Evolutionary conservation across 441 rosid genomes (phyloP), one percentile per base, ranked within the genome.

Genomic region (Populus trichocarpa): DNA sequence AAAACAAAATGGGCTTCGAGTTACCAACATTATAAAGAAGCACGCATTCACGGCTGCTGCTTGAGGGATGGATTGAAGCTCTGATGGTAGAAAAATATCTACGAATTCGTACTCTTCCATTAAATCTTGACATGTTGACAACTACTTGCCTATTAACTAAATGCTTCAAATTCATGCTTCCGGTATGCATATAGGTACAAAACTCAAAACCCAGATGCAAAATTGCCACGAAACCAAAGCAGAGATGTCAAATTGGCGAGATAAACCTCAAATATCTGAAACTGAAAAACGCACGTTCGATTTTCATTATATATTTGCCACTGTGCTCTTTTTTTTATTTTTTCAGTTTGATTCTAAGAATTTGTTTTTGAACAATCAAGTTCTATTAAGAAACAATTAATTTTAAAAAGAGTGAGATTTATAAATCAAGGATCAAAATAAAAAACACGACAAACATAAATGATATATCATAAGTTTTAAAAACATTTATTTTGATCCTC

Each of bases 61-160:
- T 50, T 18, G 81, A 78, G 78, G 70, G 74, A 36, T 81, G 72
- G 28, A 75, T 26, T 14, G 85, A 68, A 4, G 80, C 72, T 68
- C 80, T 40, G 72, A 82, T 40, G 61, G 87, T 74, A 22, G 83
- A 86, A 38, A 85, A 79, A 81, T 76, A 33, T 76, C 88, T 70
- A 71, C 79, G 69, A 73, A 83, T 80, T 5, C 80, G 40, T 2
- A 69, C 67, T 35, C 79, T 82, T 50, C 76, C 79, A 75, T 77
- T 84, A 46, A 81, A 63, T 80, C 85, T 87, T 69, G 88, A 87
- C 40, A 91, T 18, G 25, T 71, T 79, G 32, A 70, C 77, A 23
- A 89, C 69, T 6, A 87, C 65, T 85, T 84, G 81, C 73, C 87
- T 80, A 72, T 85, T 85, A 7, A 86, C 76, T 12, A 93, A 79